These are phyloP conservation scores for Nymphaea colorata DNA, from an alignment of 164 flowering plant genomes.

Conservation along the genomic window DNA sequence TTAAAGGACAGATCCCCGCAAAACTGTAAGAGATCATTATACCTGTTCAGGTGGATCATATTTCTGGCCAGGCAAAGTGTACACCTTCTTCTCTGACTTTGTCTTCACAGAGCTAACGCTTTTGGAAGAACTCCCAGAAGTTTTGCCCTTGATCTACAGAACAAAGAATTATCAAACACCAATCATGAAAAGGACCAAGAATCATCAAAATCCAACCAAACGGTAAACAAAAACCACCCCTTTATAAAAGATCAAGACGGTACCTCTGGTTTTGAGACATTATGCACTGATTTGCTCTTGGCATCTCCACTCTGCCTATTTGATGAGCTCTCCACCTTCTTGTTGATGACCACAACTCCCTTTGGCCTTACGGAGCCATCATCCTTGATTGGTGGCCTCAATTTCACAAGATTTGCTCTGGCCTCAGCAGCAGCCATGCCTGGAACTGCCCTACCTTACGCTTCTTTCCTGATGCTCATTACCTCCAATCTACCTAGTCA, in stretches of 20 bases:
- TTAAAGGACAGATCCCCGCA: not conserved
- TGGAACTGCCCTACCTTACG: no score
- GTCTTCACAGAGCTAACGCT: slow-evolving; percentile 27
- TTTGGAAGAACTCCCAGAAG: slow-evolving; percentile 44
- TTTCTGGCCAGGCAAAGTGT: slow-evolving; percentile 77
- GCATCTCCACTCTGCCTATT: not conserved
- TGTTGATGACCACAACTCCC: not conserved
- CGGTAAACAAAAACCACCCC: no score
- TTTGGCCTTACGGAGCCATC: not conserved
- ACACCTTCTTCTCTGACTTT: slow-evolving; percentile 64
- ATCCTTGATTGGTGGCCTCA: not conserved
- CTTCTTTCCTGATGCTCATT: no score
- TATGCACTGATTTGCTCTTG: not conserved
- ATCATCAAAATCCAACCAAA: not conserved
- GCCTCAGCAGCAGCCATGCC: not conserved
- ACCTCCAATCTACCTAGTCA: no score
- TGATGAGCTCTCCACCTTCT: not conserved
- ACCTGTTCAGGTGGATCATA: slow-evolving; percentile 95
- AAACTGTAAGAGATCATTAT: not conserved
- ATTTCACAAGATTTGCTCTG: not conserved
- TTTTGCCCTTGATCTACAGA: slow-evolving; percentile 50
- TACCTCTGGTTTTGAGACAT: not conserved
- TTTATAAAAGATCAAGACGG: not conserved
- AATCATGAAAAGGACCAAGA: not conserved
- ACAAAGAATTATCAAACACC: not conserved